Conservation (phyloP, 129 eudicot genomes). For the Arctium minus region DNA sequence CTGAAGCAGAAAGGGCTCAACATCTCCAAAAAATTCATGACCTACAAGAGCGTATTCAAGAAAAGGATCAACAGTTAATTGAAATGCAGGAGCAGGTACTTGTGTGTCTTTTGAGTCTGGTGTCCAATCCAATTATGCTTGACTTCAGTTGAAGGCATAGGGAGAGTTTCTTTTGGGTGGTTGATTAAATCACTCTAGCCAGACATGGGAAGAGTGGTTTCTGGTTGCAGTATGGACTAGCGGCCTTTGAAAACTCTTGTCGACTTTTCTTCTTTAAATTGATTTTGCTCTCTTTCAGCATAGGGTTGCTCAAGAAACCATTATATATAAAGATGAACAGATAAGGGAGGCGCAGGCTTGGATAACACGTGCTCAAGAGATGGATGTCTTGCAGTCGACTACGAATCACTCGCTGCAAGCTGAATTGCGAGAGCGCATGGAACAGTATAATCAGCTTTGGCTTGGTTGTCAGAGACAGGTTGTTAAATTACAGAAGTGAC, state of each 20-base stretch:
- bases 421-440: conserved; percentile 83
- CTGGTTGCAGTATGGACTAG: neutral
- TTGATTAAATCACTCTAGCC: neutral
- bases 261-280: too few relatives aligned
- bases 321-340: conserved; percentile 73
- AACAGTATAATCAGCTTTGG: conserved; percentile 88
- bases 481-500: neutral
- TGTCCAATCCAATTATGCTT: neutral
- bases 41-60: conserved; percentile 78
- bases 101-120: neutral
- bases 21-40: conserved; percentile 73
- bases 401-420: conserved; percentile 62
- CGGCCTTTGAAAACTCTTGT: neutral
- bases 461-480: conserved; percentile 89
- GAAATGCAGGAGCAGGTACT: conserved; percentile 90
- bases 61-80: conserved; percentile 59
- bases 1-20: conserved; percentile 78
- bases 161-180: neutral
- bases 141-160: neutral
- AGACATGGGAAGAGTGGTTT: neutral
- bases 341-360: conserved; percentile 93
- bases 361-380: conserved; percentile 84
- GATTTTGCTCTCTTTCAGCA: conserved; percentile 47
- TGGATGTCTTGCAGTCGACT: conserved; percentile 72
- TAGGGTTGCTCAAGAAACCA: conserved; percentile 77